Base-by-base conservation (phyloP, 2,329 filamentous ascomycete genomes). In the Colletotrichum sp. region DNA sequence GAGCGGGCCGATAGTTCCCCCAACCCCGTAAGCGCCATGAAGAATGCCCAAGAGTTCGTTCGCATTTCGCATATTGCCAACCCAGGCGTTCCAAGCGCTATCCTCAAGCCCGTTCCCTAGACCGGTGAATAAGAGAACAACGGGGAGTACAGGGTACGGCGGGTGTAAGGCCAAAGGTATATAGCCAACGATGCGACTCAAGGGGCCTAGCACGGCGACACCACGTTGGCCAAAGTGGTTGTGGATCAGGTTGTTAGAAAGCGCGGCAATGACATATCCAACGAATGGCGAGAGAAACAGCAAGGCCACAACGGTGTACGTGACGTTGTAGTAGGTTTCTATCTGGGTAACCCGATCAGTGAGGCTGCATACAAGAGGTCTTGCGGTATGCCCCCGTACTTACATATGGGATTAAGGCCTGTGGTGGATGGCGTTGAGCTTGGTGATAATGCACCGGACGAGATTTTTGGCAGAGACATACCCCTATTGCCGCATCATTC, bases 1-100 rank as follows among this genome's bases (percentile, higher is more conserved):
- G 8, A 96, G 83, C 0, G 94, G 95, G 6, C 90, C 88, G 15
- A 95, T 86, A 0, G 93, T 93, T 1, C 92, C 95, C 1, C 95
- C 95, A 0, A 95, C 80, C 1, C 94, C 94, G 80, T 95, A 96
- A 49, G 91, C 90, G 1, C 91, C 93, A 81, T 96, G 94, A 30
- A 96, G 84, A 75, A 95, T 88, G 1, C 95, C 94, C 2, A 95
- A 88, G 2, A 96, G 86, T 81, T 96, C 92, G 81, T 96, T 96
- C 9, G 94, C 86, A 75, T 91, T 90, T 16, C 90, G 88, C 92
- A 96, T 94, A 79, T 93, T 94, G 12, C 95, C 95, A 21, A 91
- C 83, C 88, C 89, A 92, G 9, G 90, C 89, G 80, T 91, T 91
- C 87, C 90, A 92, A 4, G 86, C 90, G 75, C 86, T 89, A 78